A percentile compares a stretch with the other conserved stretches of the same genome.
Evolutionary conservation across 495 filamentous ascomycete species (phyloP).

Genomic region (Aspergillus incahuasiensis): DNA sequence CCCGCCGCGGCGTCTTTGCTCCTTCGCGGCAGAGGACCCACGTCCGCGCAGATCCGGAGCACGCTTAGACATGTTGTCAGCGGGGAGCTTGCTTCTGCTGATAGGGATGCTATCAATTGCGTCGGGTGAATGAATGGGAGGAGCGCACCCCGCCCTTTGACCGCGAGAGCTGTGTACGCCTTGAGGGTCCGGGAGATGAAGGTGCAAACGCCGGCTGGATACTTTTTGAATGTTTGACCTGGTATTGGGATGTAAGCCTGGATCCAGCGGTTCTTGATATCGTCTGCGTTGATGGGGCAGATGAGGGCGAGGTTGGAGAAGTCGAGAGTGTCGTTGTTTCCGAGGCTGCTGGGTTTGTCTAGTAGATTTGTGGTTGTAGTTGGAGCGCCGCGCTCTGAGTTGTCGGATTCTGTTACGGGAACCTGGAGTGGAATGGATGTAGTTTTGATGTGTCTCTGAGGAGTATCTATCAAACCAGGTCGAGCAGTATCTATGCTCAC

Average conservation of each 20-base stretch:
- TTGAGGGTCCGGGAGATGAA: slow-evolving; percentile 43
- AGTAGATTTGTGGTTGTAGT: no score
- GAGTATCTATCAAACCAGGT: not conserved
- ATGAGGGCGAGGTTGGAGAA: slow-evolving; percentile 30
- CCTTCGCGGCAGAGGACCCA: slow-evolving; percentile 18
- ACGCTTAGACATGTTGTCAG: slow-evolving; percentile 44
- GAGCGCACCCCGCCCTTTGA: slow-evolving; percentile 29
- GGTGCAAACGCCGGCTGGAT: slow-evolving; percentile 24
- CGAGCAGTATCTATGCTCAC: not conserved
- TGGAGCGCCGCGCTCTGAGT: no score
- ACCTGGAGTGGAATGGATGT: no score
- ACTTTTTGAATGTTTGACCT: slow-evolving; percentile 35
- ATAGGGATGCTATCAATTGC: slow-evolving; percentile 21
- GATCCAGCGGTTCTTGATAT: slow-evolving; percentile 45
- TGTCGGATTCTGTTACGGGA: no score
- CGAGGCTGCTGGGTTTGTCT: no score
- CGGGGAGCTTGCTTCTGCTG: slow-evolving; percentile 10
- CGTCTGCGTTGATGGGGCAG: slow-evolving; percentile 39
- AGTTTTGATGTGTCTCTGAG: no score
- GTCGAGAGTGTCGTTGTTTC: slow-evolving; percentile 2
- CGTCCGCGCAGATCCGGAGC: slow-evolving; percentile 34
- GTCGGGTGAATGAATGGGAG: slow-evolving; percentile 38
- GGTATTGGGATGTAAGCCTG: slow-evolving; percentile 39
- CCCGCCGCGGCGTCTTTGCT: slow-evolving; percentile 30
- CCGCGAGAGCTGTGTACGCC: slow-evolving; percentile 34